These are phyloP conservation scores for Pichia californica DNA, from an alignment of 805 yeast genomes.

Conservation along the genomic window DNA sequence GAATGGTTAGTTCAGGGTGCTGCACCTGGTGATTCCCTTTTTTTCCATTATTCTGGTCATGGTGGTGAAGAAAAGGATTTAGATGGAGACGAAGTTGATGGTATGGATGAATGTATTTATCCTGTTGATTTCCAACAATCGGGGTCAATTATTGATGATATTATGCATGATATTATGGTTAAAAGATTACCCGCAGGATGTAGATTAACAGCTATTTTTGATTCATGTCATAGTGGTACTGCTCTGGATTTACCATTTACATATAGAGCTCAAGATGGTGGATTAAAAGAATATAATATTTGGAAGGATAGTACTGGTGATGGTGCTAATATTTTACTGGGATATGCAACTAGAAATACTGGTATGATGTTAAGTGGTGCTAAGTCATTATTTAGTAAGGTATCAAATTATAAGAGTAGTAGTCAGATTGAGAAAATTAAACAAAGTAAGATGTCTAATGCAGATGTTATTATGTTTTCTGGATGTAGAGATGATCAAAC, in stretches of 20 bases:
- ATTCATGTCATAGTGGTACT: constrained; percentile 83
- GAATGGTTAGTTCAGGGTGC: constrained; percentile 75
- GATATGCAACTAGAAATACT: constrained; percentile 55
- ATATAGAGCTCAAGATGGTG: constrained; percentile 73
- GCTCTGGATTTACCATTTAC: constrained; percentile 73
- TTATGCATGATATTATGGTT: constrained; percentile 66
- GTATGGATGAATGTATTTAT: constrained; percentile 33
- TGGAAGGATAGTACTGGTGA: constrained; percentile 70
- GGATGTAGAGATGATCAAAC: constrained; percentile 86
- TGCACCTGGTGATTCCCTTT: constrained; percentile 66
- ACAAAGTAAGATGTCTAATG: constrained; percentile 59
- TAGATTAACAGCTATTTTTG: constrained; percentile 72
- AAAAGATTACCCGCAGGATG: constrained; percentile 65
- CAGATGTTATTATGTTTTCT: constrained; percentile 68
- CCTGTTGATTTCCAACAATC: constrained; percentile 45
- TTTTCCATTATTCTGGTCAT: constrained; percentile 84
- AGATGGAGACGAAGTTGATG: constrained; percentile 33
- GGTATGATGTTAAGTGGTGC: constrained; percentile 38
- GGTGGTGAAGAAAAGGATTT: constrained; percentile 69
- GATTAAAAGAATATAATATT: constrained; percentile 72
- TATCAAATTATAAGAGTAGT: constrained; percentile 27
- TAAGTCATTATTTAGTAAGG: constrained; percentile 26
- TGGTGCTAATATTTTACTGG: constrained; percentile 50
- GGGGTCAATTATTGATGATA: constrained; percentile 71
- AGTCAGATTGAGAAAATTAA: constrained; percentile 35